Conservation (phyloP, 2,329 filamentous ascomycete genomes). For the Epicoccum nigrum region DNA sequence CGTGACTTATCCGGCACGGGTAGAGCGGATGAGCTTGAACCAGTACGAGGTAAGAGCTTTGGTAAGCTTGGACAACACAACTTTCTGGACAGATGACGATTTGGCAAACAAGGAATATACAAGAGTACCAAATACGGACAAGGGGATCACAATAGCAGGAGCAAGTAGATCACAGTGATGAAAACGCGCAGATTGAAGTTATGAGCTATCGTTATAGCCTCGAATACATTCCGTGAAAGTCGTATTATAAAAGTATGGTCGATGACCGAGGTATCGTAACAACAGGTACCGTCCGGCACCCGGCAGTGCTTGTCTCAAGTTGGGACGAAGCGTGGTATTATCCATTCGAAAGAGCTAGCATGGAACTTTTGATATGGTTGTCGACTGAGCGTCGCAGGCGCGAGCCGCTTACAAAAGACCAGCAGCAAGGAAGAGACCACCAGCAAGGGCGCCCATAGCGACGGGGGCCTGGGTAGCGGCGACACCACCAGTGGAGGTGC, state of each 20-base stretch:
- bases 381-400: neutral
- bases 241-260: conserved; percentile 21
- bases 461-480: conserved; percentile 35
- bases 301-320: neutral
- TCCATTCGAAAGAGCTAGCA: conserved; percentile 11
- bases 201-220: conserved; percentile 10
- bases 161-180: neutral
- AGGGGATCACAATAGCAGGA: no score
- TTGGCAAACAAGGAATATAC: no score
- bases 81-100: no score
- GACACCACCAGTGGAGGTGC: conserved; percentile 24
- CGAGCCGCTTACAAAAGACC: conserved; percentile 39
- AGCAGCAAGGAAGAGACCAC: conserved; percentile 38
- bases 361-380: conserved; percentile 14
- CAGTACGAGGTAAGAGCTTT: neutral
- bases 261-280: conserved; percentile 17
- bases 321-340: conserved; percentile 11
- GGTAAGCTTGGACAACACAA: neutral
- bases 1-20: neutral
- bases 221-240: conserved; percentile 15
- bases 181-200: neutral
- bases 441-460: conserved; percentile 40
- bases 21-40: neutral
- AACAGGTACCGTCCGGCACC: conserved; percentile 12
- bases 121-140: no score